These are phyloP conservation scores for Cladosporium sp. DNA, from an alignment of 2,329 filamentous ascomycete species.

Conservation along the genomic window DNA sequence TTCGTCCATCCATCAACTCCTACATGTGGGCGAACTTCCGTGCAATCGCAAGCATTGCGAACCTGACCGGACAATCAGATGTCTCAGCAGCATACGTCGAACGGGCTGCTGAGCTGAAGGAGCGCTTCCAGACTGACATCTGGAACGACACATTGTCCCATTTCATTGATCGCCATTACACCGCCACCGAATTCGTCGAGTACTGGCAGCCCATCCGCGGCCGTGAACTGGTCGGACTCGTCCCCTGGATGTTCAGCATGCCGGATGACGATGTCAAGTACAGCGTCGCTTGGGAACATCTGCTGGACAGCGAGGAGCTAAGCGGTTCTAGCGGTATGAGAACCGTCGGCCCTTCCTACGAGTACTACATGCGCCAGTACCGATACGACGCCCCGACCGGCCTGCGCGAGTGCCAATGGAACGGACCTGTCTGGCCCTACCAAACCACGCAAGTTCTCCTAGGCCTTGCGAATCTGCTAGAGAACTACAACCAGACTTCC, in stretches of 20 bases:
- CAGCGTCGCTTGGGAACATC: constrained; percentile 36
- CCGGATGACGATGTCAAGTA: constrained; percentile 37
- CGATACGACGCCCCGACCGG: constrained; percentile 33
- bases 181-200: constrained; percentile 36
- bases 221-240: constrained; percentile 41
- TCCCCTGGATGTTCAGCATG: constrained; percentile 42
- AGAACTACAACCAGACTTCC: constrained; percentile 35
- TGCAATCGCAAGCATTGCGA: constrained; percentile 39
- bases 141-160: constrained; percentile 44
- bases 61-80: constrained; percentile 26
- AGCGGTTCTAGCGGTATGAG: constrained; percentile 36
- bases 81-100: constrained; percentile 19
- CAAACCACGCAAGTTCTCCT: constrained; percentile 40
- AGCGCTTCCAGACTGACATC: constrained; percentile 35
- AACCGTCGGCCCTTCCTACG: constrained; percentile 41
- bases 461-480: constrained; percentile 40
- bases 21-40: constrained; percentile 43
- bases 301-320: constrained; percentile 33
- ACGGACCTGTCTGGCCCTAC: constrained; percentile 43
- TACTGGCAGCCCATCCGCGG: constrained; percentile 41
- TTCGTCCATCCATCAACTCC: constrained; percentile 43
- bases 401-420: constrained; percentile 43
- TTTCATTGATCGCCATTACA: constrained; percentile 42
- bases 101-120: constrained; percentile 34
- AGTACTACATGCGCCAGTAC: constrained; percentile 45